A percentile compares a stretch with the other conserved stretches of the same genome.
Conservation (phyloP, 148 eudicot species). For the Pouteria glomerata region DNA sequence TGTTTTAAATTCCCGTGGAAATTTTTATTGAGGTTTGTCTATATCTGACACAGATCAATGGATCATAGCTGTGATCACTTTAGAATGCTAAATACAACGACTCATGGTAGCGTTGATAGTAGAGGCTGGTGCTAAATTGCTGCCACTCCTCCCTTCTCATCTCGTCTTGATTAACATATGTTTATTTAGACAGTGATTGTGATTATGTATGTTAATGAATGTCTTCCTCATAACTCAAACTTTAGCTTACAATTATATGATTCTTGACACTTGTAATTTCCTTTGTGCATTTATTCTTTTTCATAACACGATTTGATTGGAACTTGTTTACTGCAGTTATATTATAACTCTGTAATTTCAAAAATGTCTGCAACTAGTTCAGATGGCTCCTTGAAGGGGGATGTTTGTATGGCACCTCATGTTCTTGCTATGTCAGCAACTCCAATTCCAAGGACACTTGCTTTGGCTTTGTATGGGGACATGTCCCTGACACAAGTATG, state of each 20-base stretch:
- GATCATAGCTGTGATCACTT: not conserved
- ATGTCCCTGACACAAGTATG: slow-evolving; percentile 91
- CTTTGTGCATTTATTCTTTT: not conserved
- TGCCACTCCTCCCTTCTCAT: not conserved
- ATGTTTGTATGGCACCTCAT: slow-evolving; percentile 81
- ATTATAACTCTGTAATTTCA: slow-evolving; percentile 38
- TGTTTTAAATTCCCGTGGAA: not conserved
- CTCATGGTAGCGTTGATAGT: not conserved
- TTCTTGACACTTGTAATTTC: slow-evolving; percentile 4
- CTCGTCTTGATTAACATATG: not conserved
- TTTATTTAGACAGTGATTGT: not conserved
- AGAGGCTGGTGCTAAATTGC: not conserved
- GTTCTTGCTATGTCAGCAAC: slow-evolving; percentile 97
- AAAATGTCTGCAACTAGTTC: slow-evolving; percentile 30
- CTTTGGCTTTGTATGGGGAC: slow-evolving; percentile 90
- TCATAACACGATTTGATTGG: slow-evolving; percentile 5
- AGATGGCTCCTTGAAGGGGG: slow-evolving; percentile 35
- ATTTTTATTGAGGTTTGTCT: not conserved
- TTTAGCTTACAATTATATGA: not conserved
- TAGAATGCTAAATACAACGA: not conserved
- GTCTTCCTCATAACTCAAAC: not conserved
- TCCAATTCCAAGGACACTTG: slow-evolving; percentile 96
- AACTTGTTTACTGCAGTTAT: slow-evolving; percentile 51
- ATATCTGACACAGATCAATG: not conserved
- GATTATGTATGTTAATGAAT: not conserved